phyloP scores from a whole-genome alignment of 169 alveolate genomes.

The Neospora caninum region DNA sequence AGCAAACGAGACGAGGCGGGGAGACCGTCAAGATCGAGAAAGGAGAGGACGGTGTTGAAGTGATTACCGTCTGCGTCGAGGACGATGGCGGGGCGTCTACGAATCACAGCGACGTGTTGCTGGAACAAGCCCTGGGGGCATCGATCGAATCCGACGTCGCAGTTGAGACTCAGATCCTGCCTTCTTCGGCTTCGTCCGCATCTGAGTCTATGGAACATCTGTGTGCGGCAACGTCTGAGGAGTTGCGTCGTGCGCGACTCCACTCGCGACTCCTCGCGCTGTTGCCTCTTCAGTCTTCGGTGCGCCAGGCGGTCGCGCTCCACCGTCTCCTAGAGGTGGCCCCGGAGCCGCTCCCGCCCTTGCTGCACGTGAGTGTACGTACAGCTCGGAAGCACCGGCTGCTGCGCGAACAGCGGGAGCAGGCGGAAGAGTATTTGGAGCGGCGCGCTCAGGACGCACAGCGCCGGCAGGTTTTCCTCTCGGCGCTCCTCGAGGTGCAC shows the following conservation, averaged over 20 bases:
- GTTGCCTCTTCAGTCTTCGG: slow-evolving; percentile 41
- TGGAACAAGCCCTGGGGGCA: not conserved
- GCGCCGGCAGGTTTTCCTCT: slow-evolving; percentile 55
- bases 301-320: slow-evolving; percentile 51
- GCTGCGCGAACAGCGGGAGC: slow-evolving; percentile 59
- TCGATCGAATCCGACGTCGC: not conserved
- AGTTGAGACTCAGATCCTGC: not conserved
- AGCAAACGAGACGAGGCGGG: not conserved
- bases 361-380: slow-evolving; percentile 57
- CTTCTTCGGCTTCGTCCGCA: too few relatives aligned
- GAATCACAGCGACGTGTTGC: not conserved
- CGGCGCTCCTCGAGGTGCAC: slow-evolving; percentile 51
- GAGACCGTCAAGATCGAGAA: not conserved
- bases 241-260: slow-evolving; percentile 45
- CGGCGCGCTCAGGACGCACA: slow-evolving; percentile 54
- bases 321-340: slow-evolving; percentile 54
- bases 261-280: slow-evolving; percentile 56
- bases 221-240: not conserved
- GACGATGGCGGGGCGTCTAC: not conserved
- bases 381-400: slow-evolving; percentile 62
- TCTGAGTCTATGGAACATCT: too few relatives aligned
- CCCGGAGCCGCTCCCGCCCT: slow-evolving; percentile 65
- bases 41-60: not conserved
- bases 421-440: slow-evolving; percentile 54
- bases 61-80: not conserved